Evolutionary conservation across 257 asterid species (phyloP).

Genomic region (Solanum sparsipilum): DNA sequence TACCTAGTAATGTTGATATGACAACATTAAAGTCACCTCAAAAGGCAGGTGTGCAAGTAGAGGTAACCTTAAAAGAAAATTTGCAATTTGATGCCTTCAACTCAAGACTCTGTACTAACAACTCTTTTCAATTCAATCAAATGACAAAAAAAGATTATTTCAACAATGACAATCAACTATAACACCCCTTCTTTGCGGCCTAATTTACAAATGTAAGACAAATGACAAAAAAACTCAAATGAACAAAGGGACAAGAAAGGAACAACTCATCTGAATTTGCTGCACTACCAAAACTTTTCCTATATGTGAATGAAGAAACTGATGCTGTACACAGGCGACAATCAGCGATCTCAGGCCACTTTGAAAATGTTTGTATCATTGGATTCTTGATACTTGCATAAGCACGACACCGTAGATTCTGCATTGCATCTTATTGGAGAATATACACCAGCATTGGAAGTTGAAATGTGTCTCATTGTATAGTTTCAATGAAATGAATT

Average conservation of each 20-base stretch:
- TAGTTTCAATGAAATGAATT: slow-evolving; percentile 4
- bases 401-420: not conserved
- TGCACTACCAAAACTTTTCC: slow-evolving; percentile 21
- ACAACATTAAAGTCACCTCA: not conserved
- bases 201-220: slow-evolving; percentile 15
- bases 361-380: not conserved
- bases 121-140: not conserved
- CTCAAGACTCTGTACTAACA: not conserved
- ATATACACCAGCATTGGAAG: not conserved
- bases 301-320: slow-evolving; percentile 5
- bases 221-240: not conserved
- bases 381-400: not conserved
- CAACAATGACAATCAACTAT: not conserved
- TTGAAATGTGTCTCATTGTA: not conserved
- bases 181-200: slow-evolving; percentile 5
- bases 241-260: not conserved
- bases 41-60: not conserved
- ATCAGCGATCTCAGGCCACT: not conserved
- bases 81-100: not conserved
- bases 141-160: not conserved
- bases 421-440: not conserved
- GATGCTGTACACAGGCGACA: slow-evolving; percentile 14
- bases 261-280: slow-evolving; percentile 1
- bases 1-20: not conserved
- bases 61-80: not conserved